Evolutionary conservation across 305 asterid genomes (phyloP).

Genomic region (Fraxinus sp.): DNA sequence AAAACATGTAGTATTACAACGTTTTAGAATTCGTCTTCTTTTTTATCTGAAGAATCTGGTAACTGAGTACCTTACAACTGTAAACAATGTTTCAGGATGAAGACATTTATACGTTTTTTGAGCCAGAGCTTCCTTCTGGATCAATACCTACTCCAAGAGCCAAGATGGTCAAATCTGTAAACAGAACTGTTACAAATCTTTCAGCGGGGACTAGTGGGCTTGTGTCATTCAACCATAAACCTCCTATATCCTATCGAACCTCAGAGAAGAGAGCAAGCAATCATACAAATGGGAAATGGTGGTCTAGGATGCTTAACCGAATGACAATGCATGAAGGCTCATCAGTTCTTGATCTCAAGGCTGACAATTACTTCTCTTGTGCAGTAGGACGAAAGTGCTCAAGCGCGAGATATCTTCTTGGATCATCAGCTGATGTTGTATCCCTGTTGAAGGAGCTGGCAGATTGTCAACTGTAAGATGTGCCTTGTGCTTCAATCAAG

Average conservation of each 20-base stretch:
- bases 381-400: conserved; percentile 79
- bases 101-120: conserved; percentile 79
- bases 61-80: background rate
- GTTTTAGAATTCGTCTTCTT: background rate
- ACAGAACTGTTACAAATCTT: conserved; percentile 33
- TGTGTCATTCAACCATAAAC: conserved; percentile 36
- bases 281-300: conserved; percentile 52
- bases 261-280: conserved; percentile 42
- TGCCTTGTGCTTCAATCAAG: background rate
- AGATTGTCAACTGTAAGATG: conserved; percentile 20
- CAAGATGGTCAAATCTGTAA: conserved; percentile 47
- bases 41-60: background rate
- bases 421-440: conserved; percentile 70
- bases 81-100: conserved; percentile 57
- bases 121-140: conserved; percentile 77
- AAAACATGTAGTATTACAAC: background rate
- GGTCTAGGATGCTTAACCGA: conserved; percentile 55
- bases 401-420: conserved; percentile 69
- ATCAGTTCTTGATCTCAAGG: conserved; percentile 79
- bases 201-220: conserved; percentile 40
- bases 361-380: conserved; percentile 83
- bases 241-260: conserved; percentile 32
- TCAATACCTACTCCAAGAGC: conserved; percentile 45
- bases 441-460: conserved; percentile 62
- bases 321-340: conserved; percentile 72